These are phyloP conservation scores for Botrytis byssoidea DNA, from an alignment of 2,329 filamentous ascomycete genomes.

Conservation along the genomic window DNA sequence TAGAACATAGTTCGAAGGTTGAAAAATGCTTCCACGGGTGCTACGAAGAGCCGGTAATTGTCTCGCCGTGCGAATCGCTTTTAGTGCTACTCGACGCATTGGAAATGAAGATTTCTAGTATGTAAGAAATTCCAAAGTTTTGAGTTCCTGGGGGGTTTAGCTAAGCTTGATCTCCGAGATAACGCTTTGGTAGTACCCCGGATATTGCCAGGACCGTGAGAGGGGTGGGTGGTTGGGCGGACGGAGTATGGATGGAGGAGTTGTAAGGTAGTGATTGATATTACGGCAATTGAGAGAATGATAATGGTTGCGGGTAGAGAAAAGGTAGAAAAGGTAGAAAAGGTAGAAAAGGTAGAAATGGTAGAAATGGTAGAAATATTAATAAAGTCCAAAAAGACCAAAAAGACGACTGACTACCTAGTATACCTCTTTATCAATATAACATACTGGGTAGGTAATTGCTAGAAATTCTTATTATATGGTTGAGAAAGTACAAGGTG, in stretches of 20 bases:
- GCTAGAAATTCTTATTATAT: background rate
- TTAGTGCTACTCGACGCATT: conserved; percentile 73
- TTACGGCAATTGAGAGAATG: background rate
- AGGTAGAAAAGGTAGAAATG: background rate
- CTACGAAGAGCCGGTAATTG: conserved; percentile 60
- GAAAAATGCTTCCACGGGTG: conserved; percentile 46
- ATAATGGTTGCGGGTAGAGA: too few species aligned
- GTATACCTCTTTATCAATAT: background rate
- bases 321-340: background rate
- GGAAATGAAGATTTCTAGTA: conserved; percentile 34
- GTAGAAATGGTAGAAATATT: too few species aligned
- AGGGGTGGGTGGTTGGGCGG: background rate
- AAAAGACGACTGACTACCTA: background rate
- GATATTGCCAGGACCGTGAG: conserved; percentile 12
- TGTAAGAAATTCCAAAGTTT: background rate
- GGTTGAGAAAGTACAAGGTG: background rate
- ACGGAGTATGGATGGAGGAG: background rate
- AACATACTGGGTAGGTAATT: background rate
- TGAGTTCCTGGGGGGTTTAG: conserved; percentile 15
- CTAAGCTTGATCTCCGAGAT: conserved; percentile 17
- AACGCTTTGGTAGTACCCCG: conserved; percentile 17
- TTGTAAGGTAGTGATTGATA: too few species aligned
- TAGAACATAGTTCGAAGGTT: conserved; percentile 45
- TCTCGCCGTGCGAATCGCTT: conserved; percentile 66
- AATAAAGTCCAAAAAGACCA: too few species aligned